Base-by-base conservation (phyloP, 1,284 basidiomycete species). In the Thelephora terrestris region DNA sequence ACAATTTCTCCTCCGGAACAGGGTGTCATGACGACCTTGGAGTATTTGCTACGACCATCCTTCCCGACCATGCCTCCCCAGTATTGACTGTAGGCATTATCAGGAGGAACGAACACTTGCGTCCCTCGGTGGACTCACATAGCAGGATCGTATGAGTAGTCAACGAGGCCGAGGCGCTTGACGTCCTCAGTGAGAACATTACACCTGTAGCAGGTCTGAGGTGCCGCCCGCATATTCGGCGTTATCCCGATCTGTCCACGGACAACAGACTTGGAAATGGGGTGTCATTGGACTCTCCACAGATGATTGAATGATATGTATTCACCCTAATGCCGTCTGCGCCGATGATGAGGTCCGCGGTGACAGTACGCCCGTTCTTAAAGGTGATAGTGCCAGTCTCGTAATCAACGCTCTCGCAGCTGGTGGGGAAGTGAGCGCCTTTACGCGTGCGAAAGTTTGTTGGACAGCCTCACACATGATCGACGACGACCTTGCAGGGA, bases 301-400 rank as follows among this genome's bases (percentile, higher is more conserved):
- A n/a, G n/a, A n/a, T n/a, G 25, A 27, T 27, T 27, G 25, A 27
- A 39, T 16, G 9, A 27, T 27, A 23, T 16, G 16, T 25, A 51
- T 57, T 9, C 49, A 63, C 60, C 43, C 58, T 61, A 17, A 68
- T 66, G 14, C 78, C 78, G 56, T 79, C 78, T 51, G 76, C 76
- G 12, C 72, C 77, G 2, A 80, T 58, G 24, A 80, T 62, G 16
- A 79, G 53, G 55, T 80, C 76, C 1, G 67, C 70, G 7, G 55
- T 44, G n/a, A 74, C 38, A 2, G 53, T 56, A 48, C 69, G 65
- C 14, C 73, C 76, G 36, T 55, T 61, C 20, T 63, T 55, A 35
- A 74, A 62, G 0, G 63, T 69, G 4, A 77, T 62, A 1, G 61
- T 58, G 1, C 61, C 55, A 38, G 53, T 47, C 53, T 61, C 55